phyloP scores from a whole-genome alignment of 2,329 filamentous ascomycete genomes.

The Trichophyton benhamiae region DNA sequence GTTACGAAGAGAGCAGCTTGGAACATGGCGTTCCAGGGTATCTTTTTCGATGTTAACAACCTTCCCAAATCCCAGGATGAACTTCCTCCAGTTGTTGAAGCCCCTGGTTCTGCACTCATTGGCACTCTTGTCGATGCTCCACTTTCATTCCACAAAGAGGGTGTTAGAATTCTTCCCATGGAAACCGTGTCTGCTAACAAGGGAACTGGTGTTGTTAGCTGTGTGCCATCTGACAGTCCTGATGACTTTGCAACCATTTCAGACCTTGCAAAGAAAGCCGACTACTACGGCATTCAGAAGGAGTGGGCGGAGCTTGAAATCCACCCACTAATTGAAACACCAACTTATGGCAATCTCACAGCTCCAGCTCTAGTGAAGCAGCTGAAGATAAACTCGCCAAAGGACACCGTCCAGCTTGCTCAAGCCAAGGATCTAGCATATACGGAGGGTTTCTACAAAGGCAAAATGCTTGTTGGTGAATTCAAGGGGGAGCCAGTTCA shows the following conservation, averaged over 20 bases:
- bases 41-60: constrained; percentile 49
- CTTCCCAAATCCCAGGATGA: constrained; percentile 52
- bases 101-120: constrained; percentile 67
- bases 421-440: constrained; percentile 95
- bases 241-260: constrained; percentile 85
- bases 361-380: constrained; percentile 77
- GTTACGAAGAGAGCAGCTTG: constrained; percentile 70
- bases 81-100: constrained; percentile 59
- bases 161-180: constrained; percentile 88
- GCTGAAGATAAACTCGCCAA: constrained; percentile 92
- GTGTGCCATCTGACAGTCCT: constrained; percentile 86
- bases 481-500: constrained; percentile 81
- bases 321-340: constrained; percentile 77
- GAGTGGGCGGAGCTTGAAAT: constrained; percentile 93
- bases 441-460: constrained; percentile 96
- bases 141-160: constrained; percentile 69
- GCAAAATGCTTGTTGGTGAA: constrained; percentile 74
- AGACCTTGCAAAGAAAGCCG: constrained; percentile 86
- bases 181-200: constrained; percentile 83
- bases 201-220: constrained; percentile 93
- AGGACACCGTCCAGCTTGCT: constrained; percentile 79
- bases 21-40: constrained; percentile 93
- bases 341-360: constrained; percentile 71
- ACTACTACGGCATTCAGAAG: constrained; percentile 91
- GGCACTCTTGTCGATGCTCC: constrained; percentile 75